Evolutionary conservation across 2,329 filamentous ascomycete genomes (phyloP), one percentile per base, ranked within the genome.

Genomic region (Bipolaris bicolor): DNA sequence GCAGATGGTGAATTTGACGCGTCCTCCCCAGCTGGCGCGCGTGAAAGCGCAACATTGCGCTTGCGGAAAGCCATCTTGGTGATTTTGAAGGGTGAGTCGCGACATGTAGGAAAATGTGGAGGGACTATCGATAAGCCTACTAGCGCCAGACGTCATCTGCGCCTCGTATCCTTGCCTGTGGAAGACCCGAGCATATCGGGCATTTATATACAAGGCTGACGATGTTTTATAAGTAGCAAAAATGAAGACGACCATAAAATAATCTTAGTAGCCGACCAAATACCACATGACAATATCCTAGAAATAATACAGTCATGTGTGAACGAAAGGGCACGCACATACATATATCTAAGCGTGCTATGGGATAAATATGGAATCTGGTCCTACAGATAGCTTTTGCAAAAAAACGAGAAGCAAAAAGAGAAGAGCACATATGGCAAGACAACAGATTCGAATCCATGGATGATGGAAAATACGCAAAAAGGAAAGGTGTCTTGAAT

Each of bases 51-150:
- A 49, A 88, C 78, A 71, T 88, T 89, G 58, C 87, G 83, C 77
- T 88, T 89, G 65, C 87, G 85, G 75, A 90, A 90, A 11, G 87
- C 86, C 86, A 89, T 89, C 44, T 37, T 57, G 15, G 41, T 49
- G 39, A 18, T 44, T 43, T 36, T n/a, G 26, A 20, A 26, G 39
- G 29, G 43, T 50, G 24, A 54, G 48, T 57, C 57, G 60, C 51
- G 50, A 50, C 51, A 48, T 16, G 43, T 43, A 37, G 34, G 22
- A 62, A 62, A 62, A 39, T 60, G 45, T 51, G 24, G 51, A 58
- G 55, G 45, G 50, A 26, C 54, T 57, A 57, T 57, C 55, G 55
- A 57, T 57, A 57, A 57, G 50, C 11, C 22, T 15, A 15, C 29
- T n/a, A n/a, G 4, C 43, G 43, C 16, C 24, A 46, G 43, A 46